Percentiles rank a stretch among this genome's conserved stretches.
Conservation (phyloP, 2,329 filamentous ascomycete genomes). For the Pseudocercospora crystallina region DNA sequence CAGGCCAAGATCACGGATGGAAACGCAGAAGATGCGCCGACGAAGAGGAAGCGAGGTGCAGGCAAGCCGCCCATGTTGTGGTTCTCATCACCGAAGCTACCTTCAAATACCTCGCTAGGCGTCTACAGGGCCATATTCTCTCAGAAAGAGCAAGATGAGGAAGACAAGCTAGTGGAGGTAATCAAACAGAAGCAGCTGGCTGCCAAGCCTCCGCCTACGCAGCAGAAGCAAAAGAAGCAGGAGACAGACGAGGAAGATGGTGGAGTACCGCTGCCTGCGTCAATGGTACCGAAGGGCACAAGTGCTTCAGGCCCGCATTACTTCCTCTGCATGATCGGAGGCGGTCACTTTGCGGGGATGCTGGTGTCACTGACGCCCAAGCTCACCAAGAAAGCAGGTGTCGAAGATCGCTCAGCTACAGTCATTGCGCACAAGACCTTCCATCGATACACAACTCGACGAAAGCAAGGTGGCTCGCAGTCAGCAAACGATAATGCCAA, state of each 20-base stretch:
- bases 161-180: conserved; percentile 61
- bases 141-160: conserved; percentile 65
- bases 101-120: conserved; percentile 76
- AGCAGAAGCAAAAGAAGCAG: conserved; percentile 45
- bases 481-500: conserved; percentile 94
- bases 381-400: conserved; percentile 66
- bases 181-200: conserved; percentile 75
- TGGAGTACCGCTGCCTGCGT: conserved; percentile 54
- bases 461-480: conserved; percentile 95
- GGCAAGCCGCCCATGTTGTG: conserved; percentile 78
- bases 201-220: conserved; percentile 53
- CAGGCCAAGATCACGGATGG: conserved; percentile 70
- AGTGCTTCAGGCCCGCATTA: conserved; percentile 75
- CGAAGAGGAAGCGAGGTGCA: conserved; percentile 52
- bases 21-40: conserved; percentile 50
- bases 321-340: conserved; percentile 98
- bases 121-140: conserved; percentile 83
- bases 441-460: conserved; percentile 90
- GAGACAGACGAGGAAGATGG: conserved; percentile 48
- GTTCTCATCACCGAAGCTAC: conserved; percentile 75
- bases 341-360: conserved; percentile 97
- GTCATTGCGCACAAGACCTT: conserved; percentile 97
- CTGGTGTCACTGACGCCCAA: conserved; percentile 84
- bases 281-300: conserved; percentile 40
- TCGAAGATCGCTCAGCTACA: conserved; percentile 79